Evolutionary conservation across 2,329 filamentous ascomycete genomes (phyloP).

Genomic region (Apiospora malaysiana): DNA sequence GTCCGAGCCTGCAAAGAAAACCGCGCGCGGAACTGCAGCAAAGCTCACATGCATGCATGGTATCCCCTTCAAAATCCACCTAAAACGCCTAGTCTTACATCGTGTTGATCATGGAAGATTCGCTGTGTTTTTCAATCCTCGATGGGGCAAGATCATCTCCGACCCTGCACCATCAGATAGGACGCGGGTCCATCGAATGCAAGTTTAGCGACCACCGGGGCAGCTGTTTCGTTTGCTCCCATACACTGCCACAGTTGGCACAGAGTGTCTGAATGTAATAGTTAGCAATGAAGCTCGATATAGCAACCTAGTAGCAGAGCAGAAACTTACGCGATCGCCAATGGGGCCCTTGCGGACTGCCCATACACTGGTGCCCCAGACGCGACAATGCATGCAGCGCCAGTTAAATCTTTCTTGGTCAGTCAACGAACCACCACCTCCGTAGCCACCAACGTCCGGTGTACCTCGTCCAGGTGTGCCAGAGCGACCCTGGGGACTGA

Average conservation of each 20-base stretch:
- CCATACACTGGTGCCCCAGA: constrained; percentile 93
- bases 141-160: background rate
- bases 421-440: constrained; percentile 71
- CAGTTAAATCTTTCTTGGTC: constrained; percentile 82
- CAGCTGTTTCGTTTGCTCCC: constrained; percentile 83
- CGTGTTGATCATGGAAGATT: constrained; percentile 12
- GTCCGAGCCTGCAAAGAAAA: background rate
- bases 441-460: constrained; percentile 75
- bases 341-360: constrained; percentile 89
- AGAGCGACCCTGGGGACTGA: constrained; percentile 77
- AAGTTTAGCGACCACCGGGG: constrained; percentile 78
- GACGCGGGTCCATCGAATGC: constrained; percentile 52
- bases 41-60: constrained; percentile 18
- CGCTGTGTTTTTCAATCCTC: background rate
- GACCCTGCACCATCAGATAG: constrained; percentile 25
- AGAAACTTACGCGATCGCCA: constrained; percentile 74
- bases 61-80: constrained; percentile 20
- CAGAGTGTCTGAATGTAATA: constrained; percentile 71
- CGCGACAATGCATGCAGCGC: constrained; percentile 86
- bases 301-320: background rate
- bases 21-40: constrained; percentile 4
- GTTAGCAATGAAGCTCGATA: constrained; percentile 30
- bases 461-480: constrained; percentile 77
- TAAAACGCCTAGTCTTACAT: constrained; percentile 26
- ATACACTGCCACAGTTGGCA: constrained; percentile 90